phyloP scores from a whole-genome alignment of 108 stramenopile genomes.

The Cyclostephanos tholiformis region DNA sequence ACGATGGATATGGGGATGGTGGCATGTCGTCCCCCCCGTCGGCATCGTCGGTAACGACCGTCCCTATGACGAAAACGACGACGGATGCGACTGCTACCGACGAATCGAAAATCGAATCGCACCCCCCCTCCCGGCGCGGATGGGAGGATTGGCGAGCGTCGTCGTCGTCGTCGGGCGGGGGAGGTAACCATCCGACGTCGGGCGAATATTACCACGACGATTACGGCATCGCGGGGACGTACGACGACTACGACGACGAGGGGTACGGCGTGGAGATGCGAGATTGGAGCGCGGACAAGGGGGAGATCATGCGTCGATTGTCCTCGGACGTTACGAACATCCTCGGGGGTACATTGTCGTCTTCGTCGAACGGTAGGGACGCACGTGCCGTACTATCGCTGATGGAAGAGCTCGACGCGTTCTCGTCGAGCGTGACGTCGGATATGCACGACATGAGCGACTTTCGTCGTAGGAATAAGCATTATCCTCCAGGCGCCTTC shows the following conservation, averaged over 20 bases:
- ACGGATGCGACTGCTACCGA: too few species aligned
- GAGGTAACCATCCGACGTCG: not conserved
- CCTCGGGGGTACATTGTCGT: not conserved
- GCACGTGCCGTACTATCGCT: constrained; percentile 15
- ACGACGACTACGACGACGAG: not conserved
- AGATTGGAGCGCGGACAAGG: constrained; percentile 15
- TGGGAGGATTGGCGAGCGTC: too few species aligned
- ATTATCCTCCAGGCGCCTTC: constrained; percentile 35
- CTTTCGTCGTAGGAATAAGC: constrained; percentile 30
- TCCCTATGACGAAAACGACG: too few species aligned
- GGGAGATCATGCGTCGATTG: constrained; percentile 10
- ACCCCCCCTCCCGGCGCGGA: too few species aligned
- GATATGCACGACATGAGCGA: constrained; percentile 24
- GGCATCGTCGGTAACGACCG: not conserved
- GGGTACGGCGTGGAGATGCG: not conserved
- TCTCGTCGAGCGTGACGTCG: constrained; percentile 11
- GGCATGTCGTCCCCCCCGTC: too few species aligned
- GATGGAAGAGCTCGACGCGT: constrained; percentile 24
- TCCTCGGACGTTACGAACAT: not conserved
- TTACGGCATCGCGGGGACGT: not conserved
- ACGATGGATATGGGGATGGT: too few species aligned
- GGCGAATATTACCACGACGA: not conserved
- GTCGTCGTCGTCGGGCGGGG: too few species aligned
- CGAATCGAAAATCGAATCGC: too few species aligned
- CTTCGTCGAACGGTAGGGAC: not conserved